phyloP scores from a whole-genome alignment of 2,329 filamentous ascomycete species.

The Xylariaceae sp. region DNA sequence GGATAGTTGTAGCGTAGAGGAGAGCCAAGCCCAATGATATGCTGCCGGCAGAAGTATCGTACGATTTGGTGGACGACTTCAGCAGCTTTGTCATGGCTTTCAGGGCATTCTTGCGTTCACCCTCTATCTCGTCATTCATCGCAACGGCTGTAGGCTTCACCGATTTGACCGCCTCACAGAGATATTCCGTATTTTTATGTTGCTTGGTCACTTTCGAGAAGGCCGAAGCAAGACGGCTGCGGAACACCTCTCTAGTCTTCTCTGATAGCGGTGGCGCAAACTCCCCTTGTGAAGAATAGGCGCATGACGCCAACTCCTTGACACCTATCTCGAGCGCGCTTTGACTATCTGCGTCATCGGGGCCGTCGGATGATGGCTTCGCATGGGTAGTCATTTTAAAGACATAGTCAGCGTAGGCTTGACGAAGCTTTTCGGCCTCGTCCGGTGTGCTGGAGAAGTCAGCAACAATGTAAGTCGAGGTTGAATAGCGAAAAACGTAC shows the following conservation, averaged over 20 bases:
- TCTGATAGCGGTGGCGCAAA: slow-evolving; percentile 43
- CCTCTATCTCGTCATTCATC: slow-evolving; percentile 51
- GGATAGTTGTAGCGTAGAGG: slow-evolving; percentile 75
- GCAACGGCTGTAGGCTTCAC: slow-evolving; percentile 47
- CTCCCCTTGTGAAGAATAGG: slow-evolving; percentile 45
- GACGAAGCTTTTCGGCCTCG: slow-evolving; percentile 39
- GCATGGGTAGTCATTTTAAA: slow-evolving; percentile 44
- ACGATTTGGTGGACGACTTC: slow-evolving; percentile 34
- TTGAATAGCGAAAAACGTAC: slow-evolving; percentile 23
- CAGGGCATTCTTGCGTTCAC: slow-evolving; percentile 47
- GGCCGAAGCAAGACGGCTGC: slow-evolving; percentile 52
- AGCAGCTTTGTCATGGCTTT: slow-evolving; percentile 49
- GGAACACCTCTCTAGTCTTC: slow-evolving; percentile 49
- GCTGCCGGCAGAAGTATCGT: slow-evolving; percentile 37
- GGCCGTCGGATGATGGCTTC: slow-evolving; percentile 25
- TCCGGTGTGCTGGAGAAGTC: slow-evolving; percentile 28
- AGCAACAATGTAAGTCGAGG: slow-evolving; percentile 26
- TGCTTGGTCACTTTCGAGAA: slow-evolving; percentile 53
- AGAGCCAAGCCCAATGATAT: slow-evolving; percentile 62
- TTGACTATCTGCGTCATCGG: slow-evolving; percentile 28
- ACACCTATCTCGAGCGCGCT: slow-evolving; percentile 40
- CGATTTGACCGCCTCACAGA: slow-evolving; percentile 49
- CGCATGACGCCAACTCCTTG: slow-evolving; percentile 49
- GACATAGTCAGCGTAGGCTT: slow-evolving; percentile 50
- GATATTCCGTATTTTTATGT: slow-evolving; percentile 45